Percentiles rank a stretch among this genome's conserved stretches.
phyloP scores from a whole-genome alignment of 192 early-diverging fungal genomes.

The Mortierella antarctica region DNA sequence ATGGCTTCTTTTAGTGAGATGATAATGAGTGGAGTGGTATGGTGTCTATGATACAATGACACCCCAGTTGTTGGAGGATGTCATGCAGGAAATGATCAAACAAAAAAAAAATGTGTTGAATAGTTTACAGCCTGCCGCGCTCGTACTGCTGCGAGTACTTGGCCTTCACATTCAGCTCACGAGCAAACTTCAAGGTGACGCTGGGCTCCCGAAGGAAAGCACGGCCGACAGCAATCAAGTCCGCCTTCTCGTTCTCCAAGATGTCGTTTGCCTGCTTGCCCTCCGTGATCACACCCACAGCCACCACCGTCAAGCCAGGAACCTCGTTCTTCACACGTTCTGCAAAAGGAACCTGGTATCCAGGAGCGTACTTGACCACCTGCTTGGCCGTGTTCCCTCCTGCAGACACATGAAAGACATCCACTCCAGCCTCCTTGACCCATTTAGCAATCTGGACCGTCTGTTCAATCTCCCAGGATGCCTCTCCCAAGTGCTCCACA shows the following conservation, averaged over 20 bases:
- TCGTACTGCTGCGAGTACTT: conserved; percentile 71
- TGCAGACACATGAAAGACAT: conserved; percentile 83
- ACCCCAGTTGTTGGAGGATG: too few relatives aligned
- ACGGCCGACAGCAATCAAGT: conserved; percentile 80
- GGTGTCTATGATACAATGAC: too few relatives aligned
- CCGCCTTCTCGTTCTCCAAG: conserved; percentile 70
- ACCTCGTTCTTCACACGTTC: conserved; percentile 67
- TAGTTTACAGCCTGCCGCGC: conserved; percentile 11
- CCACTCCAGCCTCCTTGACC: conserved; percentile 79
- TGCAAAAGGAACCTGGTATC: conserved; percentile 81
- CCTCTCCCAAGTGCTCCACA: conserved; percentile 51
- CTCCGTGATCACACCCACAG: conserved; percentile 81
- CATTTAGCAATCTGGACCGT: conserved; percentile 67
- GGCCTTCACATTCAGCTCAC: conserved; percentile 71
- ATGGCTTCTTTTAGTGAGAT: background rate
- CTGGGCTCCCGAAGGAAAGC: conserved; percentile 73
- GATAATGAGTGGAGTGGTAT: too few relatives aligned
- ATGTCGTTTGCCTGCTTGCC: conserved; percentile 77
- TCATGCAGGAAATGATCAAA: too few relatives aligned
- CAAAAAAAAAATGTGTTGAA: too few relatives aligned
- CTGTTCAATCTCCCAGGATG: conserved; percentile 79
- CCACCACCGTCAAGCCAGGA: conserved; percentile 61
- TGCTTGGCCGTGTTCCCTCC: conserved; percentile 73
- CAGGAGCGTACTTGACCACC: conserved; percentile 52
- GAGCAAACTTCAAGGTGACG: conserved; percentile 72